Evolutionary conservation across 2,329 filamentous ascomycete genomes (phyloP).

Genomic region (Aspergillus sp.): DNA sequence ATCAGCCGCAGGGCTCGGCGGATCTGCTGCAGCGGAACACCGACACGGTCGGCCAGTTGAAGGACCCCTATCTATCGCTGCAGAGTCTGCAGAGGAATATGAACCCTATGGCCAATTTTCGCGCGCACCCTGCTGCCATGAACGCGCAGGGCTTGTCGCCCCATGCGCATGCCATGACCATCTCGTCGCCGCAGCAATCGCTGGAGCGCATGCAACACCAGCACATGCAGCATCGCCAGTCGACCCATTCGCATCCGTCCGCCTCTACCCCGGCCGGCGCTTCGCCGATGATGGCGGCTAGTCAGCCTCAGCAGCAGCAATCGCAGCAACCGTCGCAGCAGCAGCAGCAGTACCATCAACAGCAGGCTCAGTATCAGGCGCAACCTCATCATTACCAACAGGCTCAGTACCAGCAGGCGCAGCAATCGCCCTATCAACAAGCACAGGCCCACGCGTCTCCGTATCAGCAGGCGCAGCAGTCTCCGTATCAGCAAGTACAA

Average conservation of each 20-base stretch:
- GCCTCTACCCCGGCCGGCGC: conserved; percentile 13
- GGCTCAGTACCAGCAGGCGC: conserved; percentile 11
- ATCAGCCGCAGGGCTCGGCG: conserved; percentile 27
- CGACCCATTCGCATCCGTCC: conserved; percentile 13
- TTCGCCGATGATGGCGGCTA: conserved; percentile 19
- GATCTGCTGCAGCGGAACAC: conserved; percentile 28
- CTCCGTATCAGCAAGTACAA: conserved; percentile 16
- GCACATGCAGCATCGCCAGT: conserved; percentile 27
- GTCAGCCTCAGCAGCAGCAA: conserved; percentile 18
- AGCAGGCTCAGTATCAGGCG: conserved; percentile 9
- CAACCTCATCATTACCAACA: conserved; percentile 7
- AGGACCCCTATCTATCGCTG: conserved; percentile 24
- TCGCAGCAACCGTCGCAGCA: not conserved
- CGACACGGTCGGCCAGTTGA: conserved; percentile 27
- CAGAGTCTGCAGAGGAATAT: conserved; percentile 32
- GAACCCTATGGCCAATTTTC: conserved; percentile 32
- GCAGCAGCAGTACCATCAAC: conserved; percentile 6
- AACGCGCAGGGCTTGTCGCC: conserved; percentile 28
- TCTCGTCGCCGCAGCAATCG: conserved; percentile 33
- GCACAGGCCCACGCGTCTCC: conserved; percentile 20
- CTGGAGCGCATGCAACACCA: conserved; percentile 31
- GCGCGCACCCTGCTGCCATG: conserved; percentile 23
- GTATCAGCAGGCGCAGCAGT: conserved; percentile 18
- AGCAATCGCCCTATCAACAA: conserved; percentile 18
- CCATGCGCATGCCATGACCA: conserved; percentile 28